These are phyloP conservation scores for Staphylotrichum tortipilum DNA, from an alignment of 495 filamentous ascomycete genomes.

Conservation along the genomic window DNA sequence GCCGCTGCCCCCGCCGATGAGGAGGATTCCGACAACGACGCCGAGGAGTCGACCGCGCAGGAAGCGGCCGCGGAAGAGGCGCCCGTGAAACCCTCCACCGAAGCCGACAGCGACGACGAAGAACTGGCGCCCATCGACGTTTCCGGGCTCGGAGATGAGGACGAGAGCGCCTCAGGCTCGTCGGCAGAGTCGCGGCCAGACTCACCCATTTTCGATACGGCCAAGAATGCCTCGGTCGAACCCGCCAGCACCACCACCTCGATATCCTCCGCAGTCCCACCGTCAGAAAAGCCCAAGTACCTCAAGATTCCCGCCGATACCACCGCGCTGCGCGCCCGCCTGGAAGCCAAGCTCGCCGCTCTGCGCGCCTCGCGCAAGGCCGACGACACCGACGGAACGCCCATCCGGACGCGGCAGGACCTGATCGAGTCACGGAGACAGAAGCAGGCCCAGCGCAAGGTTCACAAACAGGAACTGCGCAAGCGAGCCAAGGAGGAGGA, in stretches of 20 bases:
- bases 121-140: constrained; percentile 38
- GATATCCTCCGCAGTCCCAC: constrained; percentile 58
- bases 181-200: constrained; percentile 44
- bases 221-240: constrained; percentile 33
- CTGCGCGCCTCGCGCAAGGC: constrained; percentile 77
- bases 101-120: constrained; percentile 11
- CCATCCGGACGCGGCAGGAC: constrained; percentile 75
- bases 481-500: constrained; percentile 68
- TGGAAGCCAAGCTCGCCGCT: constrained; percentile 71
- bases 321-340: constrained; percentile 60
- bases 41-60: neutral
- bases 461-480: constrained; percentile 75
- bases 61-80: constrained; percentile 1
- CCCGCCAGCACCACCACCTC: constrained; percentile 59
- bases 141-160: constrained; percentile 34
- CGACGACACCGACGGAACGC: constrained; percentile 66
- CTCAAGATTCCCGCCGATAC: constrained; percentile 53
- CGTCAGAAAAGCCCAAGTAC: constrained; percentile 45
- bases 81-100: constrained; percentile 12
- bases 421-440: constrained; percentile 79
- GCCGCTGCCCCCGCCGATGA: constrained; percentile 5
- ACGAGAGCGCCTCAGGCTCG: constrained; percentile 38
- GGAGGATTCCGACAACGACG: constrained; percentile 3
- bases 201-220: constrained; percentile 58
- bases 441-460: constrained; percentile 76